Percentiles rank a stretch among this genome's conserved stretches.
Conservation (phyloP, 1,284 basidiomycete species). For the Agaricales sp. region DNA sequence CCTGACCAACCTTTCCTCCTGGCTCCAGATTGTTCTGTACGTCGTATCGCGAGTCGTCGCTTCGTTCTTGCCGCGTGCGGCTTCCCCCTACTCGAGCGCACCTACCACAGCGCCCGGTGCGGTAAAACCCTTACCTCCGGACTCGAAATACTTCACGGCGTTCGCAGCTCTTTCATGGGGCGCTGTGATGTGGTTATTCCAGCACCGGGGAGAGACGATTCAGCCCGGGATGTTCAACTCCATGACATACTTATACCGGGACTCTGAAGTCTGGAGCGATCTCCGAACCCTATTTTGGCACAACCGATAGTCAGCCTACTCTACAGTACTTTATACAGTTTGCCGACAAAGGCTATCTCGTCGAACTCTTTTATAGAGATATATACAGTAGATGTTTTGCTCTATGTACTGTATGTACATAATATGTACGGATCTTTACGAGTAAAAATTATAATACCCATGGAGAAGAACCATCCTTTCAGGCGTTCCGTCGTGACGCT, state of each 20-base stretch:
- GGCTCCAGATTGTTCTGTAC: constrained; percentile 90
- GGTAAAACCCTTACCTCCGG: constrained; percentile 68
- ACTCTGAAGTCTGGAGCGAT: constrained; percentile 67
- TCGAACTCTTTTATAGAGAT: too few relatives aligned
- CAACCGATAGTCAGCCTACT: constrained; percentile 34
- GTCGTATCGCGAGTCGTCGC: constrained; percentile 84
- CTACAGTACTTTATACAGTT: neutral
- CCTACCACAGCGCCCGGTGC: constrained; percentile 25
- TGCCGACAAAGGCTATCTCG: too few relatives aligned
- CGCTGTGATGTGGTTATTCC: constrained; percentile 70
- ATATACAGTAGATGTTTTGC: constrained; percentile 3
- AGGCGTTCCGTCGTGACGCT: neutral
- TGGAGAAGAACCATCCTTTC: neutral
- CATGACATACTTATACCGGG: constrained; percentile 69
- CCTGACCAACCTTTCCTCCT: too few relatives aligned
- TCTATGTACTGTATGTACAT: neutral
- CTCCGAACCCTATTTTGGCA: constrained; percentile 71
- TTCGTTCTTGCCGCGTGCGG: constrained; percentile 75
- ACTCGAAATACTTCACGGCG: constrained; percentile 47
- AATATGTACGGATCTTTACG: constrained; percentile 3
- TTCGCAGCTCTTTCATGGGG: constrained; percentile 70
- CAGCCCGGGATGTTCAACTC: constrained; percentile 64
- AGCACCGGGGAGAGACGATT: constrained; percentile 53
- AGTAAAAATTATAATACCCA: neutral
- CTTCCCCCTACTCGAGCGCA: constrained; percentile 29